These are phyloP conservation scores for Colletotrichum simmondsii DNA, from an alignment of 2,329 filamentous ascomycete genomes.

Conservation along the genomic window DNA sequence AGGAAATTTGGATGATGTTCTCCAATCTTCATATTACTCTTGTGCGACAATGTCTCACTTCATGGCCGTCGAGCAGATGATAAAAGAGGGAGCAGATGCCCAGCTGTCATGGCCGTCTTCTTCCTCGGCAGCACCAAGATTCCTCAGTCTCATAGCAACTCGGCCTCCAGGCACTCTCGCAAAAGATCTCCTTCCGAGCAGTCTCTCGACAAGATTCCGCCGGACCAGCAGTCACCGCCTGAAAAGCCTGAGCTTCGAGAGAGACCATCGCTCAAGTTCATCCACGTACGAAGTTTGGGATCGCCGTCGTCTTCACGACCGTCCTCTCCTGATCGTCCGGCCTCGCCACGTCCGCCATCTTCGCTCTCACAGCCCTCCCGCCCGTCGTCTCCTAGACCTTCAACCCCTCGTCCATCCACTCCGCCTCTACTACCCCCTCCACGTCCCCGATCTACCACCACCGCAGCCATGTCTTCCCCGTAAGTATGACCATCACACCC, in stretches of 20 bases:
- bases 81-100: slow-evolving; percentile 11
- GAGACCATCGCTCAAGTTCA: slow-evolving; percentile 55
- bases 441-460: slow-evolving; percentile 37
- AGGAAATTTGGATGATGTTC: neutral
- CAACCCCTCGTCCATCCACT: neutral
- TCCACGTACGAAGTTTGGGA: slow-evolving; percentile 61
- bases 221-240: slow-evolving; percentile 1
- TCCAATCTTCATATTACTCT: neutral
- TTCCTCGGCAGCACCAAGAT: slow-evolving; percentile 1
- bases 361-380: neutral
- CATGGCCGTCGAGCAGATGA: neutral
- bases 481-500: slow-evolving; percentile 43
- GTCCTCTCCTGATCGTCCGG: neutral
- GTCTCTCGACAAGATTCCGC: neutral
- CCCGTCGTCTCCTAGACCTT: neutral
- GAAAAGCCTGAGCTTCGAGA: slow-evolving; percentile 47
- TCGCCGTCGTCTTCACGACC: slow-evolving; percentile 34
- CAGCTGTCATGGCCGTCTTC: neutral
- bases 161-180: neutral
- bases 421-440: neutral
- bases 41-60: neutral
- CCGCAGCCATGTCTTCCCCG: slow-evolving; percentile 50
- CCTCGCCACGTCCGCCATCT: neutral
- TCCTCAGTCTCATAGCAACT: neutral
- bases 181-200: neutral